These are phyloP conservation scores for Lipomyces lipofer DNA, from an alignment of 805 yeast species.

Conservation along the genomic window DNA sequence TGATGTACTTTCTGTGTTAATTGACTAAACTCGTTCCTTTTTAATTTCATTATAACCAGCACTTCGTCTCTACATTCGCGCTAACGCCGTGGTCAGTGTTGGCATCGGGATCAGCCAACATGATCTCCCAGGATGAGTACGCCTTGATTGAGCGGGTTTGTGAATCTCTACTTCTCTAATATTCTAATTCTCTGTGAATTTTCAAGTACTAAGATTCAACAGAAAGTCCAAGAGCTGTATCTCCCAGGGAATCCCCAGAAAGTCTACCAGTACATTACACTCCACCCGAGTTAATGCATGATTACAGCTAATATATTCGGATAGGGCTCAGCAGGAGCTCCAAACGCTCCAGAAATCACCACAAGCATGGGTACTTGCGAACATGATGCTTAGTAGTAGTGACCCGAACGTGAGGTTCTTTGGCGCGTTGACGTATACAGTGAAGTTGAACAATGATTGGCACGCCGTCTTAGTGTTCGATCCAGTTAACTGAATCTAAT, in stretches of 20 bases:
- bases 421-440: slow-evolving; percentile 79
- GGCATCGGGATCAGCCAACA: too few species aligned
- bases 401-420: slow-evolving; percentile 55
- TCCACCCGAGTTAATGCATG: not conserved
- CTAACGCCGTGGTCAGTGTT: too few species aligned
- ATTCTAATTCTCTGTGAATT: too few species aligned
- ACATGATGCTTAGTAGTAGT: slow-evolving; percentile 45
- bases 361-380: slow-evolving; percentile 60
- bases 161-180: not conserved
- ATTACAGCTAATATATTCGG: slow-evolving; percentile 46
- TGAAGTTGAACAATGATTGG: slow-evolving; percentile 48
- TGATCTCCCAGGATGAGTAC: slow-evolving; percentile 8
- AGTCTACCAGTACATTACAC: slow-evolving; percentile 55
- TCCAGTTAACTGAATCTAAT: not conserved
- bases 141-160: slow-evolving; percentile 6
- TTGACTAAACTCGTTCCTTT: too few species aligned
- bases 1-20: too few species aligned
- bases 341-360: slow-evolving; percentile 60
- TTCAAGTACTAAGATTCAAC: too few species aligned
- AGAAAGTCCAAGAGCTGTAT: slow-evolving; percentile 43
- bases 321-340: slow-evolving; percentile 53
- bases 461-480: not conserved
- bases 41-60: too few species aligned
- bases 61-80: slow-evolving; percentile 4
- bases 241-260: slow-evolving; percentile 60